These are phyloP conservation scores for Immersiporthe knoxdaviesiana DNA, from an alignment of 2,329 filamentous ascomycete species.

Conservation along the genomic window DNA sequence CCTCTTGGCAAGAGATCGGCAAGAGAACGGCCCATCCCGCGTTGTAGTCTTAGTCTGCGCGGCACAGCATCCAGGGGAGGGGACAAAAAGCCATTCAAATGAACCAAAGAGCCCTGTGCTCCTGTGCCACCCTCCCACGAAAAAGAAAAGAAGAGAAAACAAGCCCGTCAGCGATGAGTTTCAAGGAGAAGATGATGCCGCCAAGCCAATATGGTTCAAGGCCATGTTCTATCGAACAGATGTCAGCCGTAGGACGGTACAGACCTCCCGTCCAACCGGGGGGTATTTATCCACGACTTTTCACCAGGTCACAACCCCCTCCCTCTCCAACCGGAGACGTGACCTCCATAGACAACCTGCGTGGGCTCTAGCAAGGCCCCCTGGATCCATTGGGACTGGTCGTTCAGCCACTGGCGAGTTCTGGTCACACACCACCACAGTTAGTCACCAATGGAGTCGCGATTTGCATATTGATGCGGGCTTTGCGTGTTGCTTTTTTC, in stretches of 20 bases:
- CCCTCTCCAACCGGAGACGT: slow-evolving; percentile 6
- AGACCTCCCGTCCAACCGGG: slow-evolving; percentile 4
- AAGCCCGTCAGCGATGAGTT: neutral
- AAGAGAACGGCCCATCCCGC: neutral
- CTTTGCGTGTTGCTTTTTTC: neutral
- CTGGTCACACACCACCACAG: slow-evolving; percentile 2
- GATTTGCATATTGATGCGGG: slow-evolving; percentile 2
- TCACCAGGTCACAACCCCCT: slow-evolving; percentile 1
- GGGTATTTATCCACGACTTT: slow-evolving; percentile 12
- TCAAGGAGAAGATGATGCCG: neutral
- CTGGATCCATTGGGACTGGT: slow-evolving; percentile 4
- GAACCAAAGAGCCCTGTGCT: neutral
- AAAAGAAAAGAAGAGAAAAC: neutral
- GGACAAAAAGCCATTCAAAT: neutral
- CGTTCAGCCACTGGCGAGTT: slow-evolving; percentile 4
- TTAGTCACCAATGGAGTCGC: neutral
- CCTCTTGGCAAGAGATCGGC: neutral
- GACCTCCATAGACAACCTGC: neutral
- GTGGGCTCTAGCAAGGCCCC: neutral
- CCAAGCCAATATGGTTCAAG: neutral
- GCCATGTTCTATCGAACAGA: neutral
- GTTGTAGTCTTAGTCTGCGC: neutral
- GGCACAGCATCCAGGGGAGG: neutral
- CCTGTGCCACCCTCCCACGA: neutral
- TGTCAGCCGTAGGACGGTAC: neutral